Percentiles rank a stretch among this genome's conserved stretches.
phyloP scores from a whole-genome alignment of 495 filamentous ascomycete species.

The Neurospora sp. region DNA sequence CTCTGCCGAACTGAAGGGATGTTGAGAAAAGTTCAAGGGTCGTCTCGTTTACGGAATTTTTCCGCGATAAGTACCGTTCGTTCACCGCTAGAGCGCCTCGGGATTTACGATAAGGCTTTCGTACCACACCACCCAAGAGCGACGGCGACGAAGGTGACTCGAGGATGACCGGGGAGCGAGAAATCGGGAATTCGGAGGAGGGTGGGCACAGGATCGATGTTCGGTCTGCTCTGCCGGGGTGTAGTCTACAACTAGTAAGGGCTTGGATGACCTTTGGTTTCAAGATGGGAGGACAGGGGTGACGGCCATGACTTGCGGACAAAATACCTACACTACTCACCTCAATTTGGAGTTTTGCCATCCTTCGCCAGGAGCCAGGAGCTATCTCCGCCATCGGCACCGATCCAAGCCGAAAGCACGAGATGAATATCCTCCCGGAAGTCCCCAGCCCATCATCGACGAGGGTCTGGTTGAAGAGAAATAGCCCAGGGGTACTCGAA shows the following conservation, averaged over 20 bases:
- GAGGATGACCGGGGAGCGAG: background rate
- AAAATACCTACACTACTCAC: background rate
- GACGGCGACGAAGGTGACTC: background rate
- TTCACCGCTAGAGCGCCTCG: background rate
- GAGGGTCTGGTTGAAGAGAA: background rate
- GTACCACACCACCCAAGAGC: background rate
- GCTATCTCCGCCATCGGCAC: background rate
- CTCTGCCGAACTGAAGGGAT: background rate
- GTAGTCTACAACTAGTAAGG: background rate
- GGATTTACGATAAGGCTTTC: background rate
- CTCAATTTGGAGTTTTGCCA: background rate
- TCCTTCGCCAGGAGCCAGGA: background rate
- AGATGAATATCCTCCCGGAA: background rate
- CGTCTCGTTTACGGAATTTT: background rate
- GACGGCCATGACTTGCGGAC: background rate
- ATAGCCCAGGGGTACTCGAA: background rate
- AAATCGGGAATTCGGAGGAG: background rate
- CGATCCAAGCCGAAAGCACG: background rate
- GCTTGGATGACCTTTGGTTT: background rate
- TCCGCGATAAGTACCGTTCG: background rate
- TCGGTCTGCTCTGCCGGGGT: background rate
- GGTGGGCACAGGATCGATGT: background rate
- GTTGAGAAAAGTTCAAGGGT: background rate
- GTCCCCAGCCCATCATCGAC: background rate
- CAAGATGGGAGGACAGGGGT: background rate